These are phyloP conservation scores for Erythrobasidium hasegawianum DNA, from an alignment of 1,284 basidiomycete genomes.

Conservation along the genomic window DNA sequence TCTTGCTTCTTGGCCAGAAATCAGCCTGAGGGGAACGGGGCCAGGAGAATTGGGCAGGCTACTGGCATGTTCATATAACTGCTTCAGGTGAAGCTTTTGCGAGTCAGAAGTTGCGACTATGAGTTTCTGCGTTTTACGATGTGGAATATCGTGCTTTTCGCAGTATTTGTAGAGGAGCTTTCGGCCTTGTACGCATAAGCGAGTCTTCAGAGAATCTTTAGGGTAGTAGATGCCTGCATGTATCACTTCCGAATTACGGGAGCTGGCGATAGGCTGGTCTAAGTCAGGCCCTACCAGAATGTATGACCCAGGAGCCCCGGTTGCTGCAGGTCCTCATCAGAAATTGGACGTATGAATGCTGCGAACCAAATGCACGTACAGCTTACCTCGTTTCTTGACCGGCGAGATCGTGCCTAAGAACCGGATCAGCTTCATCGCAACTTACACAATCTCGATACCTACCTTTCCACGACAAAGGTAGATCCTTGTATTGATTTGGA, in stretches of 20 bases:
- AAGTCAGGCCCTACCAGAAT: conserved; percentile 31
- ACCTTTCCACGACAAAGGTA: conserved; percentile 81
- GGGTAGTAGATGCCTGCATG: conserved; percentile 77
- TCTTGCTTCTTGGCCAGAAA: conserved; percentile 68
- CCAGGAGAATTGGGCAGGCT: conserved; percentile 19
- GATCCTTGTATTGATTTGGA: conserved; percentile 65
- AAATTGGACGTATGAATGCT: neutral
- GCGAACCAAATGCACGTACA: conserved; percentile 49
- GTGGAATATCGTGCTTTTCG: conserved; percentile 61
- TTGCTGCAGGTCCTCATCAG: conserved; percentile 5
- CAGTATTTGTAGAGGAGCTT: conserved; percentile 80
- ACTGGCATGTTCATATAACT: conserved; percentile 60
- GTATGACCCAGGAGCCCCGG: conserved; percentile 34
- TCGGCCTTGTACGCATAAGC: conserved; percentile 79
- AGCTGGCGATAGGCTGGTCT: conserved; percentile 55
- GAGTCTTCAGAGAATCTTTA: conserved; percentile 75
- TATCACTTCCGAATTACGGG: conserved; percentile 92
- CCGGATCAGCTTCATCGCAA: neutral
- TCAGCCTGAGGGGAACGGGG: conserved; percentile 61
- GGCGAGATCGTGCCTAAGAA: conserved; percentile 32
- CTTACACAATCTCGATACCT: conserved; percentile 52
- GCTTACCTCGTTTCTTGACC: conserved; percentile 74
- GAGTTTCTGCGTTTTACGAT: conserved; percentile 77
- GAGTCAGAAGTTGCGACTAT: conserved; percentile 65
- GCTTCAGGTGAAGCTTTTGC: conserved; percentile 67